phyloP scores from a whole-genome alignment of 2,329 filamentous ascomycete genomes.

The Orbilia brochopaga region DNA sequence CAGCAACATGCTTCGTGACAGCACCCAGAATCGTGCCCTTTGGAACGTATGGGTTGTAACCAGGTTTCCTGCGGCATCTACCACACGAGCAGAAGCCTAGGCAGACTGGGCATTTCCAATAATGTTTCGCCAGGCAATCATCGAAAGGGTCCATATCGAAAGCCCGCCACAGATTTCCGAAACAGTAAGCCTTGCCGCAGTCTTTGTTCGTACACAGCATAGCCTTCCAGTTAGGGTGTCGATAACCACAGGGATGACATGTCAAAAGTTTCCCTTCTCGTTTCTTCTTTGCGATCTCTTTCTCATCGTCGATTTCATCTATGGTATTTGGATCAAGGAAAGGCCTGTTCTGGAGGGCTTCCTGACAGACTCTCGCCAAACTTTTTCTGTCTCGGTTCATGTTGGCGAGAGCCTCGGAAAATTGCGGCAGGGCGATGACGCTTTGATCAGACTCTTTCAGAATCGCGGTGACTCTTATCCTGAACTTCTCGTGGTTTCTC shows the following conservation, averaged over 20 bases:
- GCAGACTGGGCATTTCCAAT: slow-evolving; percentile 91
- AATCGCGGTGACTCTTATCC: slow-evolving; percentile 75
- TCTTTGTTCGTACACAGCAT: slow-evolving; percentile 74
- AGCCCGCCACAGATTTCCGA: slow-evolving; percentile 86
- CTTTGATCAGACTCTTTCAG: slow-evolving; percentile 70
- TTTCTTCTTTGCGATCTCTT: slow-evolving; percentile 59
- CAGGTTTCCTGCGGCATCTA: slow-evolving; percentile 71
- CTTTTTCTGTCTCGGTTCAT: slow-evolving; percentile 71
- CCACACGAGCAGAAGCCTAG: slow-evolving; percentile 85
- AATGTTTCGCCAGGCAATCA: slow-evolving; percentile 74
- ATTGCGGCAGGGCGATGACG: slow-evolving; percentile 67
- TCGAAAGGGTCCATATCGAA: slow-evolving; percentile 85
- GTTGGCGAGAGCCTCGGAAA: slow-evolving; percentile 72
- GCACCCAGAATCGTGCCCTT: slow-evolving; percentile 87
- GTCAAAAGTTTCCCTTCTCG: slow-evolving; percentile 64
- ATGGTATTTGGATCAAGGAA: slow-evolving; percentile 61
- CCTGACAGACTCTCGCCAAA: slow-evolving; percentile 90
- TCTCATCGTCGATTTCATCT: slow-evolving; percentile 66
- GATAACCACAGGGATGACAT: slow-evolving; percentile 84
- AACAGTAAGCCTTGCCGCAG: slow-evolving; percentile 83
- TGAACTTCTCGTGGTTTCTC: slow-evolving; percentile 81
- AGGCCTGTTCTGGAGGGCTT: slow-evolving; percentile 78
- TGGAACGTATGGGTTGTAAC: slow-evolving; percentile 80
- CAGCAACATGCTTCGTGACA: slow-evolving; percentile 86
- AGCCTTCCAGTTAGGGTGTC: slow-evolving; percentile 83